Conservation (phyloP, 441 rosid genomes). For the Mallotus japonicus region DNA sequence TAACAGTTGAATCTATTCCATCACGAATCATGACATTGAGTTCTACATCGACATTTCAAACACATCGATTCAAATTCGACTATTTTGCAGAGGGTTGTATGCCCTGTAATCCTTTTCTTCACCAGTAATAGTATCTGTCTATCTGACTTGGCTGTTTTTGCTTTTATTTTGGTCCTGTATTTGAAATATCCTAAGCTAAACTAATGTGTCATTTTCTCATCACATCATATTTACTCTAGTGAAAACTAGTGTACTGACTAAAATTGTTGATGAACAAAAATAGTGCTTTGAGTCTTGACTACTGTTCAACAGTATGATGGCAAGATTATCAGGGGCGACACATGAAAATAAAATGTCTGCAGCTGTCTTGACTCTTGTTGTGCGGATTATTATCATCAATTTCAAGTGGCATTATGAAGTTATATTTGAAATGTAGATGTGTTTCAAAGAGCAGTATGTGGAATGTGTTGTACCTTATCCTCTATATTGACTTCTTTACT, state of each 20-base stretch:
- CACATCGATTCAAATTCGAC: conserved; percentile 52
- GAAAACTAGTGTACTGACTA: conserved; percentile 11
- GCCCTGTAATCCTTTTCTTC: conserved; percentile 60
- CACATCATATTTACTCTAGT: conserved; percentile 17
- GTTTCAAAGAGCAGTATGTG: conserved; percentile 4
- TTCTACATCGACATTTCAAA: conserved; percentile 51
- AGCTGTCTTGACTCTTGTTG: neutral
- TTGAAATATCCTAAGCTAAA: conserved; percentile 21
- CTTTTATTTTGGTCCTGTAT: conserved; percentile 17
- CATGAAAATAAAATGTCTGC: neutral
- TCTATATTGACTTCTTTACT: neutral
- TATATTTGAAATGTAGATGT: conserved; percentile 10
- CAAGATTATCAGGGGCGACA: conserved; percentile 4
- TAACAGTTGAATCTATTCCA: conserved; percentile 45
- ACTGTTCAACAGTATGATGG: neutral
- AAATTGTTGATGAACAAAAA: neutral
- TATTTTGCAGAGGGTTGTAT: conserved; percentile 69
- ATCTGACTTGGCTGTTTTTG: conserved; percentile 17
- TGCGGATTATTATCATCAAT: conserved; percentile 11
- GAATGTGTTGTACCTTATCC: neutral
- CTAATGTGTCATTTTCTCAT: conserved; percentile 14
- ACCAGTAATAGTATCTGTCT: conserved; percentile 19
- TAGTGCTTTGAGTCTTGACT: neutral
- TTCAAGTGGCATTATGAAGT: conserved; percentile 1
- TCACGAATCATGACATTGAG: conserved; percentile 36